Conservation (phyloP, 495 filamentous ascomycete species). For the Penicillium robsamsonii region DNA sequence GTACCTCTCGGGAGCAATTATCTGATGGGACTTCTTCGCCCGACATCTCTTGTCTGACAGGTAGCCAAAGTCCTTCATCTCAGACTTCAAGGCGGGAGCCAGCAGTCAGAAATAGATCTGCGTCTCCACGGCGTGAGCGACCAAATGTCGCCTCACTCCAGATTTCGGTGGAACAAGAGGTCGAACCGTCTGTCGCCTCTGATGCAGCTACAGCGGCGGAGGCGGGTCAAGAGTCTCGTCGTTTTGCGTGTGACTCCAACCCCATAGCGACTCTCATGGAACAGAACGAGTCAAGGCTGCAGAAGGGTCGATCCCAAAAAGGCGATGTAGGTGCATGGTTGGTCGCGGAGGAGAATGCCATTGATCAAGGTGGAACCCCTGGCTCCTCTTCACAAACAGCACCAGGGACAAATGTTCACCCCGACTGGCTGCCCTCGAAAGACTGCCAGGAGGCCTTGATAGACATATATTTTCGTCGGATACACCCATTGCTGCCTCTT, state of each 20-base stretch:
- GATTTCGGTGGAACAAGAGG: neutral
- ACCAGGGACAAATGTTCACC: neutral
- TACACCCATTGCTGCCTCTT: slow-evolving; percentile 30
- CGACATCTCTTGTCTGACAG: neutral
- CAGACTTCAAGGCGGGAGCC: neutral
- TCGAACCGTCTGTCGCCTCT: no score
- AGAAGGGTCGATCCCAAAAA: slow-evolving; percentile 17
- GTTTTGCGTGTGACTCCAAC: slow-evolving; percentile 26
- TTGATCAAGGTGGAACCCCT: neutral
- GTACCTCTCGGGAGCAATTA: neutral
- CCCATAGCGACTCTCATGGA: slow-evolving; percentile 24
- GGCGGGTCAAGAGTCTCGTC: slow-evolving; percentile 1
- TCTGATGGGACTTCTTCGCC: neutral
- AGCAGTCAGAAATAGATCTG: slow-evolving; percentile 6
- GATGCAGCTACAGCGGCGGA: neutral
- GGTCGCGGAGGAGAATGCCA: slow-evolving; percentile 8
- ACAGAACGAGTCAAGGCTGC: slow-evolving; percentile 12
- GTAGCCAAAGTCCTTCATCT: neutral
- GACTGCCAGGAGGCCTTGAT: slow-evolving; percentile 21
- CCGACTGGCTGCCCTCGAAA: slow-evolving; percentile 16
- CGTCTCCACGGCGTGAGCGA: neutral
- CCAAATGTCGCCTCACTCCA: neutral
- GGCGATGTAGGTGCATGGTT: slow-evolving; percentile 25
- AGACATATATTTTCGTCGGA: slow-evolving; percentile 25
- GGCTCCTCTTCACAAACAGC: neutral